Evolutionary conservation across 805 yeast species (phyloP).

Genomic region (Diddensiella caesifluorescens): DNA sequence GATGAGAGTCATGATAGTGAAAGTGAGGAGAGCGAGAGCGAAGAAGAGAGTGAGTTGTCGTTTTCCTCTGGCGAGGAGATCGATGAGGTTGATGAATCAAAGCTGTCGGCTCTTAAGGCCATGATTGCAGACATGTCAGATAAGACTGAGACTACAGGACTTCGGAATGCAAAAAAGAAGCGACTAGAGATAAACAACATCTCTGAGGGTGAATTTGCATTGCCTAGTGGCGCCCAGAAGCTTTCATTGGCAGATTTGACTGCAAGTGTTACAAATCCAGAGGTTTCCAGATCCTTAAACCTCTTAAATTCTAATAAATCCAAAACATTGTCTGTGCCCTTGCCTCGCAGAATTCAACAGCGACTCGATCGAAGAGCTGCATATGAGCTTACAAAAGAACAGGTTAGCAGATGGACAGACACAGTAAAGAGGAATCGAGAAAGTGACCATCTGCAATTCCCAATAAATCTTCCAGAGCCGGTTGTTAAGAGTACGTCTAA

Average conservation of each 20-base stretch:
- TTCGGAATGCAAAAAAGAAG: constrained; percentile 33
- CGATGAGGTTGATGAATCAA: constrained; percentile 43
- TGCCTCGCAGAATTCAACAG: constrained; percentile 80
- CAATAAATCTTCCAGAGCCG: constrained; percentile 46
- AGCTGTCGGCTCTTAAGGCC: constrained; percentile 42
- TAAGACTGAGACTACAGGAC: constrained; percentile 31
- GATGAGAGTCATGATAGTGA: constrained; percentile 21
- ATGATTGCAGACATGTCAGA: constrained; percentile 27
- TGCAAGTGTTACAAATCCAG: constrained; percentile 50
- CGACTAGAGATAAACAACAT: constrained; percentile 48
- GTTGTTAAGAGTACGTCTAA: constrained; percentile 52
- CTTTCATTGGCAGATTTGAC: constrained; percentile 68
- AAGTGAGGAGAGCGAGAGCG: constrained; percentile 16
- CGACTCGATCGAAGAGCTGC: constrained; percentile 87
- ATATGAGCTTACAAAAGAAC: constrained; percentile 79
- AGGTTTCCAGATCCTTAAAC: constrained; percentile 44
- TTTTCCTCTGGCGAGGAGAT: neutral
- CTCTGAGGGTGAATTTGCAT: constrained; percentile 63
- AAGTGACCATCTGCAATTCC: constrained; percentile 81
- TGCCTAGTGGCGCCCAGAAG: constrained; percentile 59
- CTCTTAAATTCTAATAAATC: constrained; percentile 36
- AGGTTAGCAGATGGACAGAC: constrained; percentile 85
- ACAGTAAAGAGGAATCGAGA: constrained; percentile 70
- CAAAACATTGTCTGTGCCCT: constrained; percentile 63
- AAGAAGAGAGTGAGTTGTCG: constrained; percentile 16